phyloP scores from a whole-genome alignment of 495 filamentous ascomycete genomes.

The Elasticomyces elasticus region DNA sequence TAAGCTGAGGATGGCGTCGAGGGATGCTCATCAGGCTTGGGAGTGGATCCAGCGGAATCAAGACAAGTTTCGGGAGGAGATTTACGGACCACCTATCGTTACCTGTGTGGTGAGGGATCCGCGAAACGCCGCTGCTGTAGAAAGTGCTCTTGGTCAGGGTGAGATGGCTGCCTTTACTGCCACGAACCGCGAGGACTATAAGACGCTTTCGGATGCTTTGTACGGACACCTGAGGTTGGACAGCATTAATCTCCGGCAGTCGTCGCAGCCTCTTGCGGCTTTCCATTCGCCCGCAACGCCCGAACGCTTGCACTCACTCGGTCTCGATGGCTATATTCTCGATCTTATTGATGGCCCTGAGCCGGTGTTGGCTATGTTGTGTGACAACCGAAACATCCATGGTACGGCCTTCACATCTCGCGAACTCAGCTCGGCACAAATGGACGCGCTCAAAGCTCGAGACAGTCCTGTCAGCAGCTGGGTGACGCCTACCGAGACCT shows the following conservation, averaged over 20 bases:
- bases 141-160: conserved; percentile 51
- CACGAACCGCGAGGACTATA: conserved; percentile 63
- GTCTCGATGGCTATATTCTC: conserved; percentile 69
- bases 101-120: conserved; percentile 72
- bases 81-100: conserved; percentile 78
- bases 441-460: conserved; percentile 40
- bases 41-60: conserved; percentile 68
- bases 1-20: conserved; percentile 46
- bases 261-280: conserved; percentile 37
- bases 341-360: conserved; percentile 74
- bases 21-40: conserved; percentile 60
- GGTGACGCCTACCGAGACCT: conserved; percentile 51
- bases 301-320: conserved; percentile 47
- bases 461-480: conserved; percentile 46
- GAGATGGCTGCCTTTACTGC: conserved; percentile 68
- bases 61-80: conserved; percentile 61
- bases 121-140: conserved; percentile 61
- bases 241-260: conserved; percentile 55
- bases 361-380: conserved; percentile 79
- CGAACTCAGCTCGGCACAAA: conserved; percentile 57
- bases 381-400: conserved; percentile 54
- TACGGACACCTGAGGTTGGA: conserved; percentile 47
- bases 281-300: conserved; percentile 40
- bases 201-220: conserved; percentile 50
- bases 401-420: conserved; percentile 50